Percentiles rank a stretch among this genome's conserved stretches.
Evolutionary conservation across 768 basidiomycete genomes (phyloP).

Genomic region (Pleurotus ostreatus): DNA sequence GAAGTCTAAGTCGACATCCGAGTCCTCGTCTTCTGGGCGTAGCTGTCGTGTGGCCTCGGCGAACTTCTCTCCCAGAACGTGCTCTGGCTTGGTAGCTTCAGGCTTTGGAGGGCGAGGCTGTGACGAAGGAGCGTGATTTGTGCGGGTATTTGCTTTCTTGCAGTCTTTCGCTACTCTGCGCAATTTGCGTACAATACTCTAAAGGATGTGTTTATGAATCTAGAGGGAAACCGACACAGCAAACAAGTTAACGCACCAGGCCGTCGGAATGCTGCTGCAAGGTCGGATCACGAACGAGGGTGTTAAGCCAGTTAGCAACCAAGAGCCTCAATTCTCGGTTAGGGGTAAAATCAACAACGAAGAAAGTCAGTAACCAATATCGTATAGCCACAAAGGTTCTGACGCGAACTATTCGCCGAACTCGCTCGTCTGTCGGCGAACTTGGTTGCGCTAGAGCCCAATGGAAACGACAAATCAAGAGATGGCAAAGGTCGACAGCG

Average conservation of each 20-base stretch:
- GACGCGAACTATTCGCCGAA: slow-evolving; percentile 76
- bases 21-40: slow-evolving; percentile 48
- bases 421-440: slow-evolving; percentile 59
- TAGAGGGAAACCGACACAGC: neutral
- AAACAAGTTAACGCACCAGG: slow-evolving; percentile 43
- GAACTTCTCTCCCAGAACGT: slow-evolving; percentile 60
- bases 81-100: slow-evolving; percentile 24
- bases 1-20: slow-evolving; percentile 79
- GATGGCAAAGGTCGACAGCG: slow-evolving; percentile 73
- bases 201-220: neutral
- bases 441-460: slow-evolving; percentile 67
- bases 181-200: slow-evolving; percentile 80
- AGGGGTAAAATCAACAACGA: slow-evolving; percentile 82
- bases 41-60: slow-evolving; percentile 53
- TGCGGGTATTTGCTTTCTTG: slow-evolving; percentile 55
- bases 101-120: slow-evolving; percentile 23
- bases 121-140: slow-evolving; percentile 27
- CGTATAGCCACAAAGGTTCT: slow-evolving; percentile 87
- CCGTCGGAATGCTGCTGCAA: slow-evolving; percentile 65
- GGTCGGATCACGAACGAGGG: slow-evolving; percentile 67
- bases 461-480: slow-evolving; percentile 84
- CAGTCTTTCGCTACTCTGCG: slow-evolving; percentile 83
- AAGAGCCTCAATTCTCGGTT: slow-evolving; percentile 71
- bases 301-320: slow-evolving; percentile 79
- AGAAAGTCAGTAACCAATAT: slow-evolving; percentile 90